Base-by-base conservation (phyloP, 768 basidiomycete species). In the Xerocomus brunneocitrinus region DNA sequence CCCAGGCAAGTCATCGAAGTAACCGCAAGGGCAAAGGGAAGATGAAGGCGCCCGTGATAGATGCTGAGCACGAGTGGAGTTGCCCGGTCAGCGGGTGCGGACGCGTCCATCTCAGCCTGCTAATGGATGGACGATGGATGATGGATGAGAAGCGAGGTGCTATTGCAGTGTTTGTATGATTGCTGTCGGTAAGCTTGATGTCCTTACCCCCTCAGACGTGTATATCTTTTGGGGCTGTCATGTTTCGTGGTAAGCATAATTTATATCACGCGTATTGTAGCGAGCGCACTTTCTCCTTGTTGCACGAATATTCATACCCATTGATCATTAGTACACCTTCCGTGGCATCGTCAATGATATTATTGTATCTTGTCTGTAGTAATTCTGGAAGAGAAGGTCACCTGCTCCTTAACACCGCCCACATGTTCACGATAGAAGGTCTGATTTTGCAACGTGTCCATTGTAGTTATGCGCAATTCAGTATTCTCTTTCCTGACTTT, bases 21-120 rank as follows among this genome's bases (percentile, higher is more conserved):
- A 71, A 56, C 38, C 63, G 68, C 56, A 57, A 74, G 46, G 69
- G 57, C 44, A 57, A 74, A 50, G 69, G 56, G 61, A 77, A 73
- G 54, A 68, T 61, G 54, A 71, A 60, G 61, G 61, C 39, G 30
- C 71, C 56, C 58, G 69, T 53, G 57, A 76, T 62, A 19, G 78
- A 83, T 61, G 81, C 70, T 30, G 73, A 74, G 60, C 73, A 78
- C 59, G 74, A 79, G 61, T 90, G 84, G 84, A 58, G 42, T 14
- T 90, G 87, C 62, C 87, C 87, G 0, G 83, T 89, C 2, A 58
- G 73, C 3, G 75, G 75, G 2, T 90, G 87, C 61, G 77, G 70
- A 9, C 67, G 65, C 13, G 58, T 72, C 34, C 86, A 88, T 65
- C 68, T 72, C 10, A 87, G 85, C 57, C 74, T 85, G 32, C 74